These are phyloP conservation scores for Chrysosporium keratinophilum DNA, from an alignment of 2,329 filamentous ascomycete species.

Conservation along the genomic window DNA sequence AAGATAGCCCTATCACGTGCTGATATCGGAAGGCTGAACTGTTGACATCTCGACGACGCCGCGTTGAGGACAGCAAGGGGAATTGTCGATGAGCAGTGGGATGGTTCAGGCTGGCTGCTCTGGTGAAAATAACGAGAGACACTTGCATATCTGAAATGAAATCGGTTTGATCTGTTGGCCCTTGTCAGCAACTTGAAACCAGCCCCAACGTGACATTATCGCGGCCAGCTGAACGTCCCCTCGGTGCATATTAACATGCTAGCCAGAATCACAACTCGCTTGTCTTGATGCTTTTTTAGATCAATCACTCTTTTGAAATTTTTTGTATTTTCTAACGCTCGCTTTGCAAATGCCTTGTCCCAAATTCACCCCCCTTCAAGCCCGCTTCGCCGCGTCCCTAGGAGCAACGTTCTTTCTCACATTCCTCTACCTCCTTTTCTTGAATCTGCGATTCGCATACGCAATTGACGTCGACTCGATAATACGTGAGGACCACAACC, in stretches of 20 bases:
- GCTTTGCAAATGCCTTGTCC: slow-evolving; percentile 29
- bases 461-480: slow-evolving; percentile 47
- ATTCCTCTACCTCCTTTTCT: slow-evolving; percentile 51
- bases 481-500: slow-evolving; percentile 39
- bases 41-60: not conserved
- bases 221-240: not conserved
- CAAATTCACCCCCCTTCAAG: slow-evolving; percentile 58
- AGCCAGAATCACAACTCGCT: not conserved
- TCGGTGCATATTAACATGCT: not conserved
- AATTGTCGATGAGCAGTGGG: not conserved
- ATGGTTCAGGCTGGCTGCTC: not conserved
- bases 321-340: slow-evolving; percentile 17
- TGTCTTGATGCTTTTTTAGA: not conserved
- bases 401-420: slow-evolving; percentile 51
- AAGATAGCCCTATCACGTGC: not conserved
- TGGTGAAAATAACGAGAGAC: not conserved
- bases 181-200: slow-evolving; percentile 1
- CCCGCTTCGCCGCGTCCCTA: slow-evolving; percentile 58
- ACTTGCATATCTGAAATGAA: not conserved
- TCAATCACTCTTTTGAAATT: not conserved
- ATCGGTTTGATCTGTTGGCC: not conserved
- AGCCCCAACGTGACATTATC: not conserved
- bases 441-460: slow-evolving; percentile 50
- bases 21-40: not conserved
- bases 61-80: not conserved